A percentile compares a stretch with the other conserved stretches of the same genome.
These are phyloP conservation scores for Alternaria panax DNA, from an alignment of 2,329 filamentous ascomycete genomes.

Conservation along the genomic window DNA sequence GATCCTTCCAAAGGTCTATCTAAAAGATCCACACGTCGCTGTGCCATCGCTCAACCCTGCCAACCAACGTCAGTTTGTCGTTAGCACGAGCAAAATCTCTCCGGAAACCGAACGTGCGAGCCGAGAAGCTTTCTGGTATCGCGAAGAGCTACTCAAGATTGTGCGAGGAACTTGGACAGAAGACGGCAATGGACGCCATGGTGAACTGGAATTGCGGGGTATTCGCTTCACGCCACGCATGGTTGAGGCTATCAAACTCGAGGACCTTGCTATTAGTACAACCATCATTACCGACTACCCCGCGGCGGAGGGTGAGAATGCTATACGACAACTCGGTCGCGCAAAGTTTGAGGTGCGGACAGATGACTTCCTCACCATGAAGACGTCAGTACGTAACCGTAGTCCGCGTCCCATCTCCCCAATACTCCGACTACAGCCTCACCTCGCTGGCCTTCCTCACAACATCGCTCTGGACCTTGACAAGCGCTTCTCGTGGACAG, in stretches of 20 bases:
- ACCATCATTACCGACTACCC: conserved; percentile 35
- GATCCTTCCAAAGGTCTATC: conserved; percentile 75
- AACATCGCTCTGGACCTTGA: conserved; percentile 80
- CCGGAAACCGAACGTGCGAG: conserved; percentile 79
- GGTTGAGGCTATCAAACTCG: conserved; percentile 82
- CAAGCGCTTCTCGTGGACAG: conserved; percentile 84
- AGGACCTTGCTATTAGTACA: conserved; percentile 74
- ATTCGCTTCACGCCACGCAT: conserved; percentile 78
- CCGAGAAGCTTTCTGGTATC: conserved; percentile 90
- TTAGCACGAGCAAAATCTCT: conserved; percentile 79
- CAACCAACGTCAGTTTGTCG: conserved; percentile 90
- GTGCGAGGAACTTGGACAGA: conserved; percentile 77
- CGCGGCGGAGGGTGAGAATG: conserved; percentile 11
- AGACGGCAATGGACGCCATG: conserved; percentile 61
- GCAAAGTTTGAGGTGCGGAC: conserved; percentile 58
- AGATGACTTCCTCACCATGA: conserved; percentile 74
- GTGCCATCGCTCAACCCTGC: conserved; percentile 83
- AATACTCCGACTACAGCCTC: conserved; percentile 77
- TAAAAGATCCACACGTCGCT: conserved; percentile 77
- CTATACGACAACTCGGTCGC: conserved; percentile 50
- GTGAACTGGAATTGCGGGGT: conserved; percentile 77
- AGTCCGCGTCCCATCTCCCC: conserved; percentile 72
- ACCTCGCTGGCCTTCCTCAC: conserved; percentile 74
- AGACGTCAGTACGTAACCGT: conserved; percentile 77
- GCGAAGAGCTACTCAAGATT: conserved; percentile 77